Base-by-base conservation (phyloP, 2,329 filamentous ascomycete genomes). In the Boeremia lycopersici region DNA sequence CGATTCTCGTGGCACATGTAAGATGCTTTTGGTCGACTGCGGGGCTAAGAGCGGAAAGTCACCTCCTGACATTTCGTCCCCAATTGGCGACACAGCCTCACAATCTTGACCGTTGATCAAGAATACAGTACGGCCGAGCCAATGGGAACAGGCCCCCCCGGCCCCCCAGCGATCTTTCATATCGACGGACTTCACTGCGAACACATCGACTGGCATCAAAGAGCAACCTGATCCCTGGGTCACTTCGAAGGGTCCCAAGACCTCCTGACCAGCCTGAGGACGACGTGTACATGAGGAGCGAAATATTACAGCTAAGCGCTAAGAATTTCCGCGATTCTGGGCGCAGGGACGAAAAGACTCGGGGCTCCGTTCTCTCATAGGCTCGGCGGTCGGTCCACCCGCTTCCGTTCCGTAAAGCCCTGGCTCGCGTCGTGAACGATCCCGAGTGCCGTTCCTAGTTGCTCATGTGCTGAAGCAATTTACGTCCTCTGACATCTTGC, bases 381-480 rank as follows among this genome's bases (percentile, higher is more conserved):
- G 45, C 53, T 68, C 66, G 63, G 65, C 45, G 40, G 57, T 40
- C 61, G 56, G 58, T 53, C 56, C 48, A 49, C 60, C 53, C 58
- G 57, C 43, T 51, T 64, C 62, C 62, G 57, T 56, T 61, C 59
- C 44, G 47, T 51, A 55, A 38, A 47, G 29, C 15, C 48, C 30
- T 45, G 38, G 29, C 17, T 25, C 49, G 43, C 48, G 40, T 39
- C 49, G 30, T 46, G 34, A 48, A 45, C 34, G 23, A 29, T 47
- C 38, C 56, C 56, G 48, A 33, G 6, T 50, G 42, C 55, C 46
- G 52, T 23, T 23, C 19, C 19, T 23, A 23, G 19, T 2, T 23
- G 19, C 5, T 23, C 19, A 23, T 23, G 19, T 23, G 19, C 19
- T 23, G 19, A 23, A 23, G 19, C 19, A 23, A 23, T 5, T 23